These are phyloP conservation scores for Phytophthora cajani DNA, from an alignment of 352 stramenopile species.

Conservation along the genomic window DNA sequence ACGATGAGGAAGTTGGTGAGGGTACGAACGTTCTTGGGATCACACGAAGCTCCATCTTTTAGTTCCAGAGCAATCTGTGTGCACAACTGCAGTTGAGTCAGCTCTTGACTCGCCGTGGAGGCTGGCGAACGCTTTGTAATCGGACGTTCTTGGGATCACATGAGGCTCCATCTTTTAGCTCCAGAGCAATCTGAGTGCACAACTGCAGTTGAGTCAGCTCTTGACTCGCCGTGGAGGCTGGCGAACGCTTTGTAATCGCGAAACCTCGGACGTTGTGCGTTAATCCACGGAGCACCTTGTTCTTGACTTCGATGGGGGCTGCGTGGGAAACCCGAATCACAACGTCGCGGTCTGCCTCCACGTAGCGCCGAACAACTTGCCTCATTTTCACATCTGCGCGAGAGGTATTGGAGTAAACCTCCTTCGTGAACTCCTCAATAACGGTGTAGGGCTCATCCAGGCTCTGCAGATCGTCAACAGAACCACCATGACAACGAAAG, in stretches of 20 bases:
- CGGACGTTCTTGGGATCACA: constrained; percentile 6
- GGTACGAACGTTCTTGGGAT: constrained; percentile 12
- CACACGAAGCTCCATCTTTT: constrained; percentile 10
- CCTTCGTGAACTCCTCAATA: constrained; percentile 29
- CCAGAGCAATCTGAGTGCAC: constrained; percentile 27
- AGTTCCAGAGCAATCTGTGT: constrained; percentile 22
- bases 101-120: constrained; percentile 10
- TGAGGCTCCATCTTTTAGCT: constrained; percentile 8
- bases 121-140: constrained; percentile 24
- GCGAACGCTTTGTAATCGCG: constrained; percentile 21
- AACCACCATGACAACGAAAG: not conserved
- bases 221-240: constrained; percentile 10
- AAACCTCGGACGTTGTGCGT: constrained; percentile 28
- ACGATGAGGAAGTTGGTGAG: constrained; percentile 34
- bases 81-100: constrained; percentile 30
- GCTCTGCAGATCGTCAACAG: constrained; percentile 2
- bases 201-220: constrained; percentile 28
- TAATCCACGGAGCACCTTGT: constrained; percentile 33
- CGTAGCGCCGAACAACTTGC: constrained; percentile 30
- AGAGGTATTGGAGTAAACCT: constrained; percentile 32
- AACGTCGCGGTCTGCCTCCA: constrained; percentile 23
- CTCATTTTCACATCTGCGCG: constrained; percentile 30
- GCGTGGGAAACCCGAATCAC: constrained; percentile 32
- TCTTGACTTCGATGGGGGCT: constrained; percentile 25
- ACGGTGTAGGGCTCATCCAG: constrained; percentile 19